Conservation (phyloP, 768 basidiomycete species). For the Dentipellis sp. region DNA sequence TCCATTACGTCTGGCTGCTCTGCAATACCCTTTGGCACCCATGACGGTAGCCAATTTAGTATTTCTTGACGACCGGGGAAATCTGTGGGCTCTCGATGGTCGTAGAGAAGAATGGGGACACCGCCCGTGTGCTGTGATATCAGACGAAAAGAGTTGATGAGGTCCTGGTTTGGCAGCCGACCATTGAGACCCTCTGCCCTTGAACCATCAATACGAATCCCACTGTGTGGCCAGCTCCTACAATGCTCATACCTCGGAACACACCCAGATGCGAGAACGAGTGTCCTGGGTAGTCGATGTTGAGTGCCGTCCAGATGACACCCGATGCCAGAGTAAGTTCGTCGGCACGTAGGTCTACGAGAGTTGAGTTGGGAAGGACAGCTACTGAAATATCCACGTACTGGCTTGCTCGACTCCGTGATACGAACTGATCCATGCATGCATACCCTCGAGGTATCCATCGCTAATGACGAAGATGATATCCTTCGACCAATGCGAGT, state of each 20-base stretch:
- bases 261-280: constrained; percentile 95
- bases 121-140: constrained; percentile 68
- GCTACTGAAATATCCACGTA: constrained; percentile 23
- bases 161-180: constrained; percentile 91
- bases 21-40: constrained; percentile 38
- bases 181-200: constrained; percentile 86
- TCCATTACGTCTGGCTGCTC: constrained; percentile 35
- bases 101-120: constrained; percentile 75
- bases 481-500: constrained; percentile 93
- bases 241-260: constrained; percentile 64
- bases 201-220: not conserved
- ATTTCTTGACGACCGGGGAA: constrained; percentile 21
- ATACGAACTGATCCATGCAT: constrained; percentile 85
- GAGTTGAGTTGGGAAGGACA: not conserved
- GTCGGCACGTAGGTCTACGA: constrained; percentile 56
- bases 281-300: constrained; percentile 93
- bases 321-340: constrained; percentile 62
- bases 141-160: constrained; percentile 71
- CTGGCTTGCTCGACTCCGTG: constrained; percentile 63
- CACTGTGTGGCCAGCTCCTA: not conserved
- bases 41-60: constrained; percentile 27
- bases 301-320: constrained; percentile 91
- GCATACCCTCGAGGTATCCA: constrained; percentile 83
- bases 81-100: constrained; percentile 52
- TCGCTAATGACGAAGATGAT: constrained; percentile 86